Conservation (phyloP, 345 rosid genomes). For the Arabidopsis thaliana region TAIR10.1 NC_003074.8:195501-196000, state of each 20-base stretch:
- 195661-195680: conserved; percentile 93
- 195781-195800: conserved; percentile 89
- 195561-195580: background rate
- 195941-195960: background rate
- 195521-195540: background rate
- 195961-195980: conserved; percentile 7
- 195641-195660: conserved; percentile 99
- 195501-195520: conserved; percentile 83
- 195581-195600: background rate
- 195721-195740: background rate
- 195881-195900: background rate
- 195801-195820: conserved; percentile 95
- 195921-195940: background rate
- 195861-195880: background rate
- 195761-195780: background rate
- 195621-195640: conserved; percentile 84
- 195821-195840: conserved; percentile 71
- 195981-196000: conserved; percentile 64
- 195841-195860: conserved; percentile 25
- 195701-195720: background rate
- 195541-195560: background rate
- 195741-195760: background rate
- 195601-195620: conserved; percentile 45
- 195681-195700: conserved; percentile 80
- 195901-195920: conserved; percentile 25